Percentiles rank a stretch among this genome's conserved stretches.
Evolutionary conservation across 1,139 yeast species (phyloP).

Genomic region (Blastobotrys elegans): DNA sequence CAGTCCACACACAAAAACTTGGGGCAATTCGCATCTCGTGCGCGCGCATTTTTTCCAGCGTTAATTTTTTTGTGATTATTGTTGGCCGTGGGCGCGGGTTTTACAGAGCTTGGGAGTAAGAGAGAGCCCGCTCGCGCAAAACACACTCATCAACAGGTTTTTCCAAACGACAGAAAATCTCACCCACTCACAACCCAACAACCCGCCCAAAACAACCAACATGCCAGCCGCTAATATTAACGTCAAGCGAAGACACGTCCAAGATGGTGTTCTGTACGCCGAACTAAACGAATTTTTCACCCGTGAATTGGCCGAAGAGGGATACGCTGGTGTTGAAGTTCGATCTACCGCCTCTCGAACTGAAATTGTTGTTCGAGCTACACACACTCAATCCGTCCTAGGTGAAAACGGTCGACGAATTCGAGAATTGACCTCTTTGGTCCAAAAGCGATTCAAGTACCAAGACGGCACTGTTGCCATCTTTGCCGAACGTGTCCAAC

Average conservation of each 20-base stretch:
- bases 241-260: conserved; percentile 57
- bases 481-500: conserved; percentile 99
- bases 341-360: conserved; percentile 98
- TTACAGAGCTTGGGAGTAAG: too few species aligned
- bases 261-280: conserved; percentile 99
- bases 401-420: conserved; percentile 99
- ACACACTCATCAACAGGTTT: neutral
- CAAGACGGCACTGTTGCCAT: conserved; percentile 91
- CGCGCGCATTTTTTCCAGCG: too few species aligned
- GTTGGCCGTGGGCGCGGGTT: too few species aligned
- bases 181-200: conserved; percentile 4
- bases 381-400: conserved; percentile 97
- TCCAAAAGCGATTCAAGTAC: conserved; percentile 98
- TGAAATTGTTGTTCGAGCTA: conserved; percentile 97
- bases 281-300: conserved; percentile 99
- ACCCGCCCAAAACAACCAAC: conserved; percentile 5
- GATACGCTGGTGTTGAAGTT: conserved; percentile 99
- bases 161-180: too few species aligned
- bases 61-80: too few species aligned
- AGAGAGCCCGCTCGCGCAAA: neutral
- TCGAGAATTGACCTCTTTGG: conserved; percentile 96
- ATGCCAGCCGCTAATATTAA: conserved; percentile 31
- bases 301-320: conserved; percentile 98
- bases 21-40: too few species aligned
- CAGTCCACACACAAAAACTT: too few species aligned